These are phyloP conservation scores for Aspergillus homomorphus DNA, from an alignment of 495 filamentous ascomycete genomes.

Conservation along the genomic window DNA sequence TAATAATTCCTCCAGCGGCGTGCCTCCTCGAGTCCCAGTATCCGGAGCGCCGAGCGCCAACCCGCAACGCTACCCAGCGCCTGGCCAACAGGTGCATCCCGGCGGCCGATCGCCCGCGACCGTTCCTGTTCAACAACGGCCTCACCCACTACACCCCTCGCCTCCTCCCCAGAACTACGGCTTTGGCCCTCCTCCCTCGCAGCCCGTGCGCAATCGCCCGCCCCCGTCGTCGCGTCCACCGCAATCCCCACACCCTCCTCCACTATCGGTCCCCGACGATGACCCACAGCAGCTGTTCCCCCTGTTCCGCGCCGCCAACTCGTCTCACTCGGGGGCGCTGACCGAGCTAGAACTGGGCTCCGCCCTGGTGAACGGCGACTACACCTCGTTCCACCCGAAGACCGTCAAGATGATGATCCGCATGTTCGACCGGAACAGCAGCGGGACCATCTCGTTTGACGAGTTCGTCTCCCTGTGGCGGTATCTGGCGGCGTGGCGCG, in stretches of 20 bases:
- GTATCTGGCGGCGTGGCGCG: conserved; percentile 90
- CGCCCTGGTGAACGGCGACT: conserved; percentile 95
- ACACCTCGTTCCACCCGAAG: conserved; percentile 88
- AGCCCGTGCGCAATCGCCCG: conserved; percentile 45
- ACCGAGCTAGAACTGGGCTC: conserved; percentile 85
- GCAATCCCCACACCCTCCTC: conserved; percentile 55
- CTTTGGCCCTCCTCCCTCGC: conserved; percentile 52
- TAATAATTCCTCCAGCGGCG: conserved; percentile 20
- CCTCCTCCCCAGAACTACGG: conserved; percentile 61
- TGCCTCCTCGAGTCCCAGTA: conserved; percentile 32
- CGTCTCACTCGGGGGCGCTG: conserved; percentile 73
- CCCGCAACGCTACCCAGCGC: conserved; percentile 22
- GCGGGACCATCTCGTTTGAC: conserved; percentile 85
- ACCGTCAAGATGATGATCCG: conserved; percentile 98
- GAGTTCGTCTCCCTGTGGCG: conserved; percentile 95
- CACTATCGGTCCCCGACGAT: conserved; percentile 61
- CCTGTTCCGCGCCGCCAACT: conserved; percentile 89
- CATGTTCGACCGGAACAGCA: conserved; percentile 92
- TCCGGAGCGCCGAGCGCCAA: conserved; percentile 28
- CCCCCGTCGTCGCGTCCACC: conserved; percentile 60
- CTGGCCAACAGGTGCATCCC: conserved; percentile 27
- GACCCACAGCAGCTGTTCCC: conserved; percentile 63
- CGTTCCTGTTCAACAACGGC: conserved; percentile 32
- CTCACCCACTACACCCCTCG: conserved; percentile 46
- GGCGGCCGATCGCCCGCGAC: conserved; percentile 28